Conservation (phyloP, 2,329 filamentous ascomycete species). For the Aspergillus sp. region DNA sequence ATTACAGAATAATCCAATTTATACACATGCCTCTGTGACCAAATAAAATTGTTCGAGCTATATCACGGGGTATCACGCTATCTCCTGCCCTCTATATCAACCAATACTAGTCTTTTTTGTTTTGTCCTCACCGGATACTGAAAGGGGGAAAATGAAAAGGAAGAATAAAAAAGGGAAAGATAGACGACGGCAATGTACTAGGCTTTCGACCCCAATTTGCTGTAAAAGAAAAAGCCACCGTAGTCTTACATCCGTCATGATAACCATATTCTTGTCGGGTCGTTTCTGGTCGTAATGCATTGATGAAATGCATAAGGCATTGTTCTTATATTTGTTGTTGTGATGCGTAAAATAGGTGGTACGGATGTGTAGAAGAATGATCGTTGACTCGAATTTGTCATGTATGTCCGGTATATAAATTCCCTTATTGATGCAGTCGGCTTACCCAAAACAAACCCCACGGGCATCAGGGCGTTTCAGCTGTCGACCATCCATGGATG, state of each 20-base stretch:
- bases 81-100: conserved; percentile 12
- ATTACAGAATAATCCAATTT: background rate
- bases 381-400: conserved; percentile 1
- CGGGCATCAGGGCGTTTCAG: conserved; percentile 10
- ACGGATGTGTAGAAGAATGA: background rate
- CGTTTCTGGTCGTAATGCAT: conserved; percentile 16
- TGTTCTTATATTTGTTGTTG: conserved; percentile 10
- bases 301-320: conserved; percentile 3
- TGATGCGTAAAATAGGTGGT: conserved; percentile 8
- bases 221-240: background rate
- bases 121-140: background rate
- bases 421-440: background rate
- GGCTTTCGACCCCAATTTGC: background rate
- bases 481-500: conserved; percentile 70
- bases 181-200: conserved; percentile 2
- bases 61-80: conserved; percentile 14
- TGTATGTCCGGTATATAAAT: conserved; percentile 8
- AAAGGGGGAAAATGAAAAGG: background rate
- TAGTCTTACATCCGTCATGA: conserved; percentile 4
- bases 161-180: conserved; percentile 3
- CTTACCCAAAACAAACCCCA: conserved; percentile 5
- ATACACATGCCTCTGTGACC: conserved; percentile 3
- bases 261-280: conserved; percentile 11
- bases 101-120: conserved; percentile 1
- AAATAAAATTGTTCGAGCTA: conserved; percentile 4